Conservation (phyloP, 2,329 filamentous ascomycete species). For the Stylonectria norvegica region DNA sequence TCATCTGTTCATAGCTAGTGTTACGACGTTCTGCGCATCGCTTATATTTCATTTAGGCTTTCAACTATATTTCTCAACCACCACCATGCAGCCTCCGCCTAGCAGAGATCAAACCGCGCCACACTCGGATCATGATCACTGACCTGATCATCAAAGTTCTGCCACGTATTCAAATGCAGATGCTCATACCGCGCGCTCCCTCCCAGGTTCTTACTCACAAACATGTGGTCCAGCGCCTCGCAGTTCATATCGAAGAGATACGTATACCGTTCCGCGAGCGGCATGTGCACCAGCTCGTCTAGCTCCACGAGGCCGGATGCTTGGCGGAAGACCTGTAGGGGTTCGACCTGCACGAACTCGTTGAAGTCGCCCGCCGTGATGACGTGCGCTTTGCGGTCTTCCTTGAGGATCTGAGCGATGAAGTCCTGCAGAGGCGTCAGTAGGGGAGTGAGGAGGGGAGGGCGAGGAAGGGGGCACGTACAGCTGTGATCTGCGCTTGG, state of each 20-base stretch:
- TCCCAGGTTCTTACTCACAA: conserved; percentile 53
- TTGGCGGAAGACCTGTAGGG: conserved; percentile 51
- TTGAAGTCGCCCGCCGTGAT: conserved; percentile 68
- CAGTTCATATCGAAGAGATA: conserved; percentile 68
- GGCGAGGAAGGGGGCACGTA: conserved; percentile 33
- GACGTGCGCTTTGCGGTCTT: conserved; percentile 54
- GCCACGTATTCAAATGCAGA: conserved; percentile 70
- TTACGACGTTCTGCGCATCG: too few species aligned
- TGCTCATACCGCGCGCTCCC: conserved; percentile 55
- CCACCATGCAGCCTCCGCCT: not conserved
- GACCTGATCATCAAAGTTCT: conserved; percentile 50
- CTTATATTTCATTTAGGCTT: too few species aligned
- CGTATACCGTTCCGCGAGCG: conserved; percentile 61
- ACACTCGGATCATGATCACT: conserved; percentile 70
- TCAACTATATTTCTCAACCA: too few species aligned
- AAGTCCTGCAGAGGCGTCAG: conserved; percentile 40
- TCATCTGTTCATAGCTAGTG: too few species aligned
- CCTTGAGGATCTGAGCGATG: conserved; percentile 53
- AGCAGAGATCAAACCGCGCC: conserved; percentile 59
- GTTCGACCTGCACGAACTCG: conserved; percentile 63
- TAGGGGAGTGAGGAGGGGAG: not conserved
- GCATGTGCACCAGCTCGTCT: conserved; percentile 55
- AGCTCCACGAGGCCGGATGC: conserved; percentile 58
- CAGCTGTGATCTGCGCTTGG: conserved; percentile 58
- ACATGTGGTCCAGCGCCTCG: conserved; percentile 69